A percentile compares a stretch with the other conserved stretches of the same genome.
Evolutionary conservation across 495 filamentous ascomycete genomes (phyloP).

Genomic region (Venustampulla echinocandica): DNA sequence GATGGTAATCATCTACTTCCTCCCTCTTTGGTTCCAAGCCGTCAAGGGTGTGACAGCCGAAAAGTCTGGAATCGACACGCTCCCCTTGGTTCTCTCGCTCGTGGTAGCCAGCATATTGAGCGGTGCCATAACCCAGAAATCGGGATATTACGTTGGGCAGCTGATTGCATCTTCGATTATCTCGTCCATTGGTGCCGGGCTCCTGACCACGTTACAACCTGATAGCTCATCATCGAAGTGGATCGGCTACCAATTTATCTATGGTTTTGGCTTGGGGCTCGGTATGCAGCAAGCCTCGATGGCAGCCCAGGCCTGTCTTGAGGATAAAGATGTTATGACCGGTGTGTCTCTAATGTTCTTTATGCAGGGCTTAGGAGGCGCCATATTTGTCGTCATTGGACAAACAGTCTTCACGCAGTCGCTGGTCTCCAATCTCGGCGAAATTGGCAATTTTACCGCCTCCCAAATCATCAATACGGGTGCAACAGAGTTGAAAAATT

Average conservation of each 20-base stretch:
- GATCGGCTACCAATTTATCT: conserved; percentile 65
- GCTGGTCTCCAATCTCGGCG: conserved; percentile 36
- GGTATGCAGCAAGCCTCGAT: conserved; percentile 63
- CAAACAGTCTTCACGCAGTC: conserved; percentile 53
- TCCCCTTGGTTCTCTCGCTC: conserved; percentile 47
- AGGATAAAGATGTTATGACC: conserved; percentile 44
- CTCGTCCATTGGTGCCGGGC: conserved; percentile 50
- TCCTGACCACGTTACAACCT: conserved; percentile 51
- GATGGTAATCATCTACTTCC: conserved; percentile 57
- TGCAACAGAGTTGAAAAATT: conserved; percentile 26
- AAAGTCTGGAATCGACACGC: conserved; percentile 67
- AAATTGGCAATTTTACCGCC: conserved; percentile 37
- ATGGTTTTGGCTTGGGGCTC: conserved; percentile 60
- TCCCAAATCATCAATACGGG: conserved; percentile 43
- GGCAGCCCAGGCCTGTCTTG: conserved; percentile 48
- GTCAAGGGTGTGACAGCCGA: conserved; percentile 49
- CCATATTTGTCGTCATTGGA: conserved; percentile 52
- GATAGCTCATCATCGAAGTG: conserved; percentile 44
- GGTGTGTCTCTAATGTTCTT: conserved; percentile 57
- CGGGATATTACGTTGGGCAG: conserved; percentile 62
- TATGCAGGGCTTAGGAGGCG: conserved; percentile 50
- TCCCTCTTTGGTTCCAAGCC: conserved; percentile 74
- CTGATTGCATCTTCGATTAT: conserved; percentile 44
- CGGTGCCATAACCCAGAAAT: conserved; percentile 42
- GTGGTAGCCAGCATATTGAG: conserved; percentile 39